A percentile compares a stretch with the other conserved stretches of the same genome.
phyloP scores from a whole-genome alignment of 805 yeast species.

The Pichia membranifaciens region DNA sequence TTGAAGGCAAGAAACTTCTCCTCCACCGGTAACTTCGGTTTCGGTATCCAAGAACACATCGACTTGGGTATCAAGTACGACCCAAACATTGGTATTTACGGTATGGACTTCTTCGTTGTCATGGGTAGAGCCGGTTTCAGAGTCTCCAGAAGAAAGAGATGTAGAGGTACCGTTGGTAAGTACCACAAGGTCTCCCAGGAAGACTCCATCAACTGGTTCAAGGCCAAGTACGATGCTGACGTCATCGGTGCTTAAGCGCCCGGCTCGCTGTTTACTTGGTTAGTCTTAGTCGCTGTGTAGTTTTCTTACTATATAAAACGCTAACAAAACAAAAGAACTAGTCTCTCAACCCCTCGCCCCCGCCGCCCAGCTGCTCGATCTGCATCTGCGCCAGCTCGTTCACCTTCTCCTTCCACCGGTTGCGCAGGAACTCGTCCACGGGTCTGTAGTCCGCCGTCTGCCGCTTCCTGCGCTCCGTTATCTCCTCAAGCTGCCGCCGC shows the following conservation, averaged over 20 bases:
- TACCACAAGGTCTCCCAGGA: slow-evolving; percentile 86
- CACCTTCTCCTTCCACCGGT: slow-evolving; percentile 47
- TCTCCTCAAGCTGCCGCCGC: slow-evolving; percentile 40
- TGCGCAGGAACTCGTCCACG: slow-evolving; percentile 38
- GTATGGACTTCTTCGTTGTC: slow-evolving; percentile 99
- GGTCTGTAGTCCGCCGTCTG: slow-evolving; percentile 41
- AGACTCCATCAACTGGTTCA: slow-evolving; percentile 97
- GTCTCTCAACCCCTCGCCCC: no score
- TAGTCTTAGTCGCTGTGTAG: no score
- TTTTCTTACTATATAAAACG: no score
- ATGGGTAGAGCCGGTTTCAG: slow-evolving; percentile 99
- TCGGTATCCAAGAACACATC: slow-evolving; percentile 99
- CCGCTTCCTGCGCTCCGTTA: slow-evolving; percentile 37
- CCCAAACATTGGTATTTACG: slow-evolving; percentile 99
- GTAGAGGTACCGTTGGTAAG: slow-evolving; percentile 83
- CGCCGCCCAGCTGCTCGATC: background rate
- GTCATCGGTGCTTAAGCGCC: slow-evolving; percentile 70
- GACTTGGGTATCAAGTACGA: slow-evolving; percentile 99
- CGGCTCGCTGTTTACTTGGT: no score
- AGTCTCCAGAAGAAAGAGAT: slow-evolving; percentile 98
- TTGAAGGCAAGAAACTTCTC: slow-evolving; percentile 92
- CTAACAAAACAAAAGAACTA: no score
- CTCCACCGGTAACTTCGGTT: slow-evolving; percentile 99
- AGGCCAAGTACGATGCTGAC: slow-evolving; percentile 99
- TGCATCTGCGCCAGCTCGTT: slow-evolving; percentile 23